Evolutionary conservation across 176 grass and related monocot genomes (phyloP).

Genomic region (Musa schizocarpa): DNA sequence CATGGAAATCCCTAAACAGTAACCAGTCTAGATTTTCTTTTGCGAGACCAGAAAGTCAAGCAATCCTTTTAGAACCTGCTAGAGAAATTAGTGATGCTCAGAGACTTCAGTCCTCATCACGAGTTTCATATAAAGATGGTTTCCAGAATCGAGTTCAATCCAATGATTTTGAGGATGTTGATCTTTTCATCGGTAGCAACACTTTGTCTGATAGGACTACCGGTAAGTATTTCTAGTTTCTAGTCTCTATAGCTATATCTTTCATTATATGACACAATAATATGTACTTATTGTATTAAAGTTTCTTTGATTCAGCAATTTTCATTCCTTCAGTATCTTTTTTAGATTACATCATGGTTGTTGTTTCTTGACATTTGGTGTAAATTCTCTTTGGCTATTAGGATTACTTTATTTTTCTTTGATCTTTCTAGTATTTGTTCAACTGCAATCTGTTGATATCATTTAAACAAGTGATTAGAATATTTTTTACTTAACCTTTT

Average conservation of each 20-base stretch:
- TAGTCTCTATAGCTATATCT: neutral
- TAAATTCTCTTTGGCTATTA: too few species aligned
- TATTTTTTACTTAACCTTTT: too few species aligned
- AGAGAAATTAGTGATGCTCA: conserved; percentile 40
- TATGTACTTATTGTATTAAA: neutral
- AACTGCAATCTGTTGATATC: too few species aligned
- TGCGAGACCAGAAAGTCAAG: conserved; percentile 77
- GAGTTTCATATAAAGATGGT: conserved; percentile 36
- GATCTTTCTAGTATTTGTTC: too few species aligned
- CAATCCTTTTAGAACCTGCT: conserved; percentile 35
- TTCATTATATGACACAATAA: neutral
- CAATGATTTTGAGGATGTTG: conserved; percentile 28
- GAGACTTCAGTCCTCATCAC: conserved; percentile 34
- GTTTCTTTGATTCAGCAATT: too few species aligned
- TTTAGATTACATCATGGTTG: too few species aligned
- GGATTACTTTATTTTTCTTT: too few species aligned
- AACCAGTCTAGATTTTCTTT: conserved; percentile 95
- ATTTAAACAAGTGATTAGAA: too few species aligned
- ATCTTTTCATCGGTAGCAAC: conserved; percentile 18
- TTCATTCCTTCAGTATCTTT: too few species aligned
- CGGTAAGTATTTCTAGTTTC: conserved; percentile 21
- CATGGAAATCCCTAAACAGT: conserved; percentile 47
- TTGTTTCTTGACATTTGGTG: too few species aligned
- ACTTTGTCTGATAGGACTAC: conserved; percentile 31
- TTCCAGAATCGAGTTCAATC: conserved; percentile 39